Conservation (phyloP, 2,329 filamentous ascomycete genomes). For the Drechslera avenae region DNA sequence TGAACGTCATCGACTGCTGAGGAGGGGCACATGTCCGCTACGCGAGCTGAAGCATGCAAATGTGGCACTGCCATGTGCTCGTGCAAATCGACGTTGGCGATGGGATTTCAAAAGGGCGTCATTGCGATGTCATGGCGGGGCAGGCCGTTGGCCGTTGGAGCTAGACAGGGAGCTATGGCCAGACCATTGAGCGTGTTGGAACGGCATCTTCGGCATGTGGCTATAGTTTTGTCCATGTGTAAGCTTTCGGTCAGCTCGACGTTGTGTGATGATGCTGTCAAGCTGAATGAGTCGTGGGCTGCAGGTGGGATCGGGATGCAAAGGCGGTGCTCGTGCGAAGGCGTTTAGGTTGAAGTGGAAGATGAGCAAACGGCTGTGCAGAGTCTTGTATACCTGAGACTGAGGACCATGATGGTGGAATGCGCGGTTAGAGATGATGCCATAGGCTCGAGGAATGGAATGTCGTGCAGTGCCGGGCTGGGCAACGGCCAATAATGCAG, state of each 20-base stretch:
- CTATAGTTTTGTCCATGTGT: not conserved
- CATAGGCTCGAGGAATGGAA: not conserved
- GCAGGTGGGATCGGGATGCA: not conserved
- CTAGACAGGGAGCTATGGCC: slow-evolving; percentile 18
- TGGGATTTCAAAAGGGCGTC: slow-evolving; percentile 27
- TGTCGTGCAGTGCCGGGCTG: not conserved
- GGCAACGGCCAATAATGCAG: slow-evolving; percentile 7
- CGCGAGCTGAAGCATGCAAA: slow-evolving; percentile 5
- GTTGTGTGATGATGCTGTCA: not conserved
- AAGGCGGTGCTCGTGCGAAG: not conserved
- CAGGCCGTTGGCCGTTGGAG: slow-evolving; percentile 15
- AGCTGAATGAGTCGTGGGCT: not conserved
- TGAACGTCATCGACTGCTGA: slow-evolving; percentile 39
- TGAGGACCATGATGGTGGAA: slow-evolving; percentile 32
- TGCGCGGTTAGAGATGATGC: not conserved
- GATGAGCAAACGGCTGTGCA: slow-evolving; percentile 1
- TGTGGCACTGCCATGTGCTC: slow-evolving; percentile 20
- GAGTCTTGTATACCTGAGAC: slow-evolving; percentile 12
- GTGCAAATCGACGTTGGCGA: slow-evolving; percentile 23
- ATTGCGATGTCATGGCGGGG: slow-evolving; percentile 38
- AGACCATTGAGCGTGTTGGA: slow-evolving; percentile 3
- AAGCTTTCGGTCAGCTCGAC: slow-evolving; percentile 1
- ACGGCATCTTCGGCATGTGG: slow-evolving; percentile 12
- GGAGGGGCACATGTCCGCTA: slow-evolving; percentile 26
- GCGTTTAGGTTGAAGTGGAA: not conserved